Conservation (phyloP, 768 basidiomycete genomes). For the Macrocybe gigantea region DNA sequence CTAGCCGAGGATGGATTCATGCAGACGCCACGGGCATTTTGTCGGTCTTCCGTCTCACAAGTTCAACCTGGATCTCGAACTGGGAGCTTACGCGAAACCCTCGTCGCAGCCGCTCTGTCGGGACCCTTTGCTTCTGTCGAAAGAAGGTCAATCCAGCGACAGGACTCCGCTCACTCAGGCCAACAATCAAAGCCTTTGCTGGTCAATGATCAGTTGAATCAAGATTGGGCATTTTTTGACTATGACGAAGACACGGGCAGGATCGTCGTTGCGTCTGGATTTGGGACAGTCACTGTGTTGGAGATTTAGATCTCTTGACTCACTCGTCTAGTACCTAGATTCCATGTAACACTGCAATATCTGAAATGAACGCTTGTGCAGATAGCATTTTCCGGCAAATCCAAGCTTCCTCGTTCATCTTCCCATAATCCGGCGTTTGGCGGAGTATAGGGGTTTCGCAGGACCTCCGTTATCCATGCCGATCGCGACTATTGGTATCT, state of each 20-base stretch:
- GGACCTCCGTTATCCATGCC: too few species aligned
- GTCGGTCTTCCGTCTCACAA: too few species aligned
- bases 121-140: conserved; percentile 27
- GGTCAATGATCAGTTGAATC: conserved; percentile 25
- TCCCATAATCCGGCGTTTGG: not conserved
- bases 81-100: not conserved
- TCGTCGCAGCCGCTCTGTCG: conserved; percentile 48
- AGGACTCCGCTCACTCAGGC: not conserved
- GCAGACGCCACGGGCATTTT: too few species aligned
- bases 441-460: too few species aligned
- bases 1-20: too few species aligned
- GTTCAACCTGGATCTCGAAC: too few species aligned
- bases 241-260: conserved; percentile 55
- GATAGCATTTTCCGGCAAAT: too few species aligned
- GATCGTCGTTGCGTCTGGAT: conserved; percentile 45
- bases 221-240: conserved; percentile 51
- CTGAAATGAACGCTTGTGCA: too few species aligned
- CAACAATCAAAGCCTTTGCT: conserved; percentile 17
- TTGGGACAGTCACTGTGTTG: conserved; percentile 40
- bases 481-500: too few species aligned
- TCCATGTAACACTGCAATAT: too few species aligned
- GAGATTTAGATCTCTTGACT: conserved; percentile 16
- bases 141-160: not conserved
- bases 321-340: too few species aligned
- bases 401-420: not conserved